These are phyloP conservation scores for Phytophthora multivora DNA, from an alignment of 352 stramenopile genomes.

Conservation along the genomic window DNA sequence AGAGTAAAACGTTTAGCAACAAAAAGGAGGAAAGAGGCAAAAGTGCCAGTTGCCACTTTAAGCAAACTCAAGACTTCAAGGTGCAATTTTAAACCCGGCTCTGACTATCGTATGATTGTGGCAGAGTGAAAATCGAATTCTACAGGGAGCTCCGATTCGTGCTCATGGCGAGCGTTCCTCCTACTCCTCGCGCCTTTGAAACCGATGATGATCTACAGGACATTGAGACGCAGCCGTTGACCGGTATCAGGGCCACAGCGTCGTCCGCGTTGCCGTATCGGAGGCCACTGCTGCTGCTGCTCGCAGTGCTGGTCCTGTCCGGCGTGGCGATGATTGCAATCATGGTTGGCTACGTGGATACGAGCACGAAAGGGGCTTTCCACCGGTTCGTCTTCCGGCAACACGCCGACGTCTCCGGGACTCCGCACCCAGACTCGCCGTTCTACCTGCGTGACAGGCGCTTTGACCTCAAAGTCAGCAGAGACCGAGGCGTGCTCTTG, in stretches of 20 bases:
- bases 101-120: conserved; percentile 24
- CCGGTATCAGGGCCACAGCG: neutral
- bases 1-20: neutral
- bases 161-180: conserved; percentile 16
- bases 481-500: conserved; percentile 37
- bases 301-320: conserved; percentile 15
- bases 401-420: conserved; percentile 4
- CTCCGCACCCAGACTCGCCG: conserved; percentile 14
- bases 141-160: neutral
- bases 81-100: conserved; percentile 4
- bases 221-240: conserved; percentile 22
- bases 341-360: conserved; percentile 21
- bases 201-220: conserved; percentile 13
- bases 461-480: conserved; percentile 28
- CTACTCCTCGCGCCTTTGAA: conserved; percentile 9
- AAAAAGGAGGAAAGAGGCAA: too few relatives aligned
- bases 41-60: too few relatives aligned
- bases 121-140: neutral
- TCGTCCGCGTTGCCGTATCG: conserved; percentile 14
- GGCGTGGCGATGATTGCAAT: conserved; percentile 17
- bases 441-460: conserved; percentile 18
- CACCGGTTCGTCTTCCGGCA: conserved; percentile 15
- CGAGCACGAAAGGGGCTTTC: conserved; percentile 8
- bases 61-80: too few relatives aligned
- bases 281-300: conserved; percentile 10